Conservation (phyloP, 2,329 filamentous ascomycete species). For the Gyromitra esculenta region DNA sequence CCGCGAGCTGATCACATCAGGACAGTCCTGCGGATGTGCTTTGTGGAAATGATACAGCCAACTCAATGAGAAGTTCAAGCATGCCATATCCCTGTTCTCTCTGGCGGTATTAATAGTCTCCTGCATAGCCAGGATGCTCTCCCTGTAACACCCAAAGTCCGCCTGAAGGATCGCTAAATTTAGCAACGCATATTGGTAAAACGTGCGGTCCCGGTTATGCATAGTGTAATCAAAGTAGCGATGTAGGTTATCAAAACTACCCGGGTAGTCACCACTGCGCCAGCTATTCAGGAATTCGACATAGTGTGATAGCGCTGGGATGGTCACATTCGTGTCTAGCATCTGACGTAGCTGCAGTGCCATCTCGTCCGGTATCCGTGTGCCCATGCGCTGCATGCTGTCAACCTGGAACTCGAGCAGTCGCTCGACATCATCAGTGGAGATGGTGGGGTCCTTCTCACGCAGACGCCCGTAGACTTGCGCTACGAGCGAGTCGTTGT, state of each 20-base stretch:
- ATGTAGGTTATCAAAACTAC: constrained; percentile 89
- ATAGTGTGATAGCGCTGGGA: constrained; percentile 80
- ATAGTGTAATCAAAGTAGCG: constrained; percentile 97
- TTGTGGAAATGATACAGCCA: constrained; percentile 97
- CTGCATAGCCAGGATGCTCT: constrained; percentile 92
- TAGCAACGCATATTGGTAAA: constrained; percentile 94
- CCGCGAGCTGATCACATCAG: constrained; percentile 78
- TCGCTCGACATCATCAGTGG: constrained; percentile 80
- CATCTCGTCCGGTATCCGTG: constrained; percentile 78
- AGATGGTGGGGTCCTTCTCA: constrained; percentile 64
- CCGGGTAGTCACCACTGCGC: constrained; percentile 88
- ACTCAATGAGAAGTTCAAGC: constrained; percentile 92
- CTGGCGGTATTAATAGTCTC: constrained; percentile 94
- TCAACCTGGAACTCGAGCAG: constrained; percentile 88
- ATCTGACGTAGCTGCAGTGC: constrained; percentile 75
- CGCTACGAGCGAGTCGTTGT: constrained; percentile 49
- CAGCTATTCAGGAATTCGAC: constrained; percentile 90
- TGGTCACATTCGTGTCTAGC: constrained; percentile 72
- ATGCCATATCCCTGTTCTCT: constrained; percentile 90
- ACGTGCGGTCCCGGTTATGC: constrained; percentile 81
- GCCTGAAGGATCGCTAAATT: constrained; percentile 93
- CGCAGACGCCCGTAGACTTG: constrained; percentile 50
- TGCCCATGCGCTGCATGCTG: constrained; percentile 86
- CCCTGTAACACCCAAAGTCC: constrained; percentile 89
- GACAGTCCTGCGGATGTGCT: constrained; percentile 75